phyloP scores from a whole-genome alignment of 1,139 yeast genomes.

The Candida labiduridarum region DNA sequence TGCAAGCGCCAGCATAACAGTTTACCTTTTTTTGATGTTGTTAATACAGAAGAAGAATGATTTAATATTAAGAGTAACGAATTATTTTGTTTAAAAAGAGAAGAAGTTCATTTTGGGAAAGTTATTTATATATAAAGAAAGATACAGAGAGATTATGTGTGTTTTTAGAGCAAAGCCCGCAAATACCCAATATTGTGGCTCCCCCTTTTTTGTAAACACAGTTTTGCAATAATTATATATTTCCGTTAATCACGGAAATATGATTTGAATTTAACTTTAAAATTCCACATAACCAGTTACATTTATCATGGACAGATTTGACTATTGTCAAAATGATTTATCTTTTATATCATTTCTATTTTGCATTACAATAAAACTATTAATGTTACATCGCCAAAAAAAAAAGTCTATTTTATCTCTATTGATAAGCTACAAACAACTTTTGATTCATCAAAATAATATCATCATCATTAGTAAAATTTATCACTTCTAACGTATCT shows the following conservation, averaged over 20 bases:
- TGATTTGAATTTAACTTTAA: neutral
- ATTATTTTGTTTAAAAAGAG: no score
- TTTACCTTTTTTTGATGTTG: neutral
- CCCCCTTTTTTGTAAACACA: no score
- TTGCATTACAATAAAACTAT: no score
- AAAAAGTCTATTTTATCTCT: neutral
- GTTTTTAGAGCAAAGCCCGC: no score
- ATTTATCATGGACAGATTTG: no score
- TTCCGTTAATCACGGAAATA: neutral
- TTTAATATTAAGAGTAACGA: no score
- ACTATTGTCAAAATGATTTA: no score
- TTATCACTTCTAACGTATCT: slow-evolving; percentile 16
- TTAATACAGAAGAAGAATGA: neutral
- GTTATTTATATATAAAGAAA: no score
- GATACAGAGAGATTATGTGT: no score
- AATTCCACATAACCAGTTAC: neutral
- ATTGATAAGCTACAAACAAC: slow-evolving; percentile 19
- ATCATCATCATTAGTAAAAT: slow-evolving; percentile 17
- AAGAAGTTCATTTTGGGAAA: no score
- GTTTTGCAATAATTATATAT: neutral
- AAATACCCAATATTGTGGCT: neutral
- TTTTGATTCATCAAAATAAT: slow-evolving; percentile 19
- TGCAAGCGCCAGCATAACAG: neutral
- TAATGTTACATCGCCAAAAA: no score
- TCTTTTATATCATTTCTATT: no score